These are phyloP conservation scores for Platanus orientalis DNA, from an alignment of 164 flowering plant species.

Conservation along the genomic window DNA sequence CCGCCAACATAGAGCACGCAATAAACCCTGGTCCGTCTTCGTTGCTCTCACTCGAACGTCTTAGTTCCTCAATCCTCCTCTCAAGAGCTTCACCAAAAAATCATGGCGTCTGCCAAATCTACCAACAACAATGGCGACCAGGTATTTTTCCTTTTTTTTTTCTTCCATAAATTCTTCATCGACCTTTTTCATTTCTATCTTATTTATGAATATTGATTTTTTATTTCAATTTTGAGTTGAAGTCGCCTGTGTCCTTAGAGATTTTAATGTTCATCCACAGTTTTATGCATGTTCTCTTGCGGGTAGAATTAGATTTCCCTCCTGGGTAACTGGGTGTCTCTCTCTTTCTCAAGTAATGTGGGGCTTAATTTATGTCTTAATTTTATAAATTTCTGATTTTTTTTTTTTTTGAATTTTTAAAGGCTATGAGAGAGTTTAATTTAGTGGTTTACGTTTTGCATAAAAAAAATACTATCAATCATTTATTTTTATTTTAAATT, in stretches of 20 bases:
- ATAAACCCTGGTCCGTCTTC: no score
- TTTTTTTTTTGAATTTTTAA: background rate
- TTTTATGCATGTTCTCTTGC: background rate
- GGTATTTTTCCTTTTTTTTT: background rate
- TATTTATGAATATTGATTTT: background rate
- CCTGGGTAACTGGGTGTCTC: background rate
- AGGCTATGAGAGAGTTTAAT: background rate
- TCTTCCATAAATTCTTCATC: background rate
- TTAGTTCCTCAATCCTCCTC: no score
- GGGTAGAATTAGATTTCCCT: background rate
- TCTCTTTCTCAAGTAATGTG: background rate
- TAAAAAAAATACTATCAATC: no score
- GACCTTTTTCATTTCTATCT: no score
- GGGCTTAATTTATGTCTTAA: background rate
- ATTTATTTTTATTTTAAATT: no score
- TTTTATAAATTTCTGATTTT: background rate
- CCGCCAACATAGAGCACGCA: no score
- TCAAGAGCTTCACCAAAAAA: background rate
- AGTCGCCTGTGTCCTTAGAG: background rate
- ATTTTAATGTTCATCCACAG: background rate
- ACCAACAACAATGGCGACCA: background rate
- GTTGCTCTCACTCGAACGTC: no score
- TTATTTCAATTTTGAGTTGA: background rate
- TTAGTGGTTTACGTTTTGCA: no score
- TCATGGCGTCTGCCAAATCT: conserved; percentile 8